phyloP scores from a whole-genome alignment of 225 moss, liverwort and hornwort species.

The Rhytidiadelphus loreus region DNA sequence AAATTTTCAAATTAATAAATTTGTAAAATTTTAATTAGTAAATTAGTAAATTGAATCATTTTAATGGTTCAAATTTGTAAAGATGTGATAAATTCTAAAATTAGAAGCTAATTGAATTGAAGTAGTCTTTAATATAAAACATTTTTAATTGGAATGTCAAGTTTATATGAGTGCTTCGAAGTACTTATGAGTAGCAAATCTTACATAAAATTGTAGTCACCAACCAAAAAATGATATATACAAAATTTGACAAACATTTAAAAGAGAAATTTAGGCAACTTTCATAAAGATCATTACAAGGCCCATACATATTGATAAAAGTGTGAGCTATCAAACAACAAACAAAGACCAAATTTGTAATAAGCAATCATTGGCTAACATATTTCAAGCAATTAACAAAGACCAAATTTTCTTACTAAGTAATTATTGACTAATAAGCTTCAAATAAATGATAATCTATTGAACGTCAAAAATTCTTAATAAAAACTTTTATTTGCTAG shows the following conservation, averaged over 20 bases:
- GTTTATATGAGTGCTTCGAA: too few relatives aligned
- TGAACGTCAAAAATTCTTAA: neutral
- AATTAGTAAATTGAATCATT: too few relatives aligned
- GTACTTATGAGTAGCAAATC: neutral
- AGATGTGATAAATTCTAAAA: neutral
- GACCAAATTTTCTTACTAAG: neutral
- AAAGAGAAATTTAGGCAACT: neutral
- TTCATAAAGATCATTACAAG: neutral
- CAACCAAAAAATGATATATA: neutral
- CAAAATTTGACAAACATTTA: neutral
- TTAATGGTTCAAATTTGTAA: neutral
- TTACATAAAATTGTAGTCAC: neutral
- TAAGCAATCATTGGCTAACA: neutral
- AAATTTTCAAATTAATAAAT: neutral
- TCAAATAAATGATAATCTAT: neutral
- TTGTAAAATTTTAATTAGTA: fast-evolving
- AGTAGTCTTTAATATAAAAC: neutral
- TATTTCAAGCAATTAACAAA: neutral
- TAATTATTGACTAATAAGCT: neutral
- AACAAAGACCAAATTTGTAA: neutral
- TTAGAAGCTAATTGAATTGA: neutral
- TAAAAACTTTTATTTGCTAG: neutral
- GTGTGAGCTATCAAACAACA: too few relatives aligned
- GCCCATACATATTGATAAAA: neutral
- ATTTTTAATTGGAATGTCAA: neutral